A percentile compares a stretch with the other conserved stretches of the same genome.
Conservation (phyloP, 768 basidiomycete species). For the Agaricus sinodeliciosus region DNA sequence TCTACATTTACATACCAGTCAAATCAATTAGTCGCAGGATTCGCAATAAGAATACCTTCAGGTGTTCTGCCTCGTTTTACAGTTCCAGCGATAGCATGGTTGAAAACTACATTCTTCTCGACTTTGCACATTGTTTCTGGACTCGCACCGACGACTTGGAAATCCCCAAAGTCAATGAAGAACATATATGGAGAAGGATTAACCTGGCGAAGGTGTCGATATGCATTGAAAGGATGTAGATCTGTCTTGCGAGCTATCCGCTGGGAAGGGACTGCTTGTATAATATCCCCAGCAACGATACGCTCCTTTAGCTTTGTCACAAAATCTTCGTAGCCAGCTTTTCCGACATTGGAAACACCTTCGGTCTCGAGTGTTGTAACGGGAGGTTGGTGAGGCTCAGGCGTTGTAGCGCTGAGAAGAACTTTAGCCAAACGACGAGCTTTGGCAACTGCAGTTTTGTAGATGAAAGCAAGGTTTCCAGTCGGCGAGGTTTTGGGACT, state of each 20-base stretch:
- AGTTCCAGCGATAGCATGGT: constrained; percentile 98
- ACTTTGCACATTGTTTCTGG: constrained; percentile 98
- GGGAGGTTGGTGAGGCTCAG: constrained; percentile 64
- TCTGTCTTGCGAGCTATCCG: constrained; percentile 77
- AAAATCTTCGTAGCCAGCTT: constrained; percentile 84
- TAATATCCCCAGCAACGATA: constrained; percentile 95
- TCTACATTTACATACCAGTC: constrained; percentile 46
- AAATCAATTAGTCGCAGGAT: constrained; percentile 5
- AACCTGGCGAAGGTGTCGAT: constrained; percentile 86
- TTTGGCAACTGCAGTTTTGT: constrained; percentile 81
- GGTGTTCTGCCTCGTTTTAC: constrained; percentile 77
- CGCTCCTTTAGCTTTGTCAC: constrained; percentile 91
- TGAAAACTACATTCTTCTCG: constrained; percentile 84
- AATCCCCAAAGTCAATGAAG: constrained; percentile 87
- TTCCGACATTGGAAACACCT: constrained; percentile 86
- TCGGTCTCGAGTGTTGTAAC: constrained; percentile 54
- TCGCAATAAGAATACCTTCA: constrained; percentile 53
- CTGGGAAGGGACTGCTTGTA: constrained; percentile 97
- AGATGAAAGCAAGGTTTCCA: constrained; percentile 74
- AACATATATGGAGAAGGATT: constrained; percentile 99
- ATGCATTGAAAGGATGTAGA: constrained; percentile 96
- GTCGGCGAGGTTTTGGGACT: constrained; percentile 63
- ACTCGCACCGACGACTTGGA: constrained; percentile 96
- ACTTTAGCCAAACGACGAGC: constrained; percentile 74
- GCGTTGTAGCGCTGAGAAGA: constrained; percentile 43